phyloP scores from a whole-genome alignment of 257 asterid species.

The Mentha longifolia region DNA sequence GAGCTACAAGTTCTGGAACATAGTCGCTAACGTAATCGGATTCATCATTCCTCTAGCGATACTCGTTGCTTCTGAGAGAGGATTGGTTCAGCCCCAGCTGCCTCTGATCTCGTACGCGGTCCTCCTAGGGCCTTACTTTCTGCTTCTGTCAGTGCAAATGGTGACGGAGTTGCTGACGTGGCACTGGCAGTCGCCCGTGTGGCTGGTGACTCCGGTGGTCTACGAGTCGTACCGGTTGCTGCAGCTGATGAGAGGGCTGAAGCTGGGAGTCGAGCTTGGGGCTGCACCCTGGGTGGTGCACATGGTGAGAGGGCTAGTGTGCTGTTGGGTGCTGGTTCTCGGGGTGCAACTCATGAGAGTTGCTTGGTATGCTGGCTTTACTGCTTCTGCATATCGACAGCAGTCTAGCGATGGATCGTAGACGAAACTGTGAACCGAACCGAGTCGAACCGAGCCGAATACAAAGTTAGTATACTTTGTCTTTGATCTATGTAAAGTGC shows the following conservation, averaged over 20 bases:
- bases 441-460: neutral
- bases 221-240: conserved; percentile 83
- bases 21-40: conserved; percentile 63
- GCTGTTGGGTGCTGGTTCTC: conserved; percentile 93
- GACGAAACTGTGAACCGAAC: neutral
- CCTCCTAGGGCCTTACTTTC: conserved; percentile 88
- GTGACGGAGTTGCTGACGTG: conserved; percentile 91
- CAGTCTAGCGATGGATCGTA: conserved; percentile 27
- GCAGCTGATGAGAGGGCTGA: conserved; percentile 94
- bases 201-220: conserved; percentile 87
- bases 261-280: conserved; percentile 75
- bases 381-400: conserved; percentile 50
- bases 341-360: conserved; percentile 97
- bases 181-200: conserved; percentile 97
- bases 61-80: conserved; percentile 57
- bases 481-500: neutral
- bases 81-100: conserved; percentile 63
- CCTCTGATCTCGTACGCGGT: conserved; percentile 67
- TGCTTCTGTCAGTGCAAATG: conserved; percentile 75
- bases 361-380: conserved; percentile 94
- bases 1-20: conserved; percentile 78
- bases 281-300: conserved; percentile 82
- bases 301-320: conserved; percentile 72
- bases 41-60: conserved; percentile 55
- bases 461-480: neutral